A percentile compares a stretch with the other conserved stretches of the same genome.
Conservation (phyloP, 2,329 filamentous ascomycete species). For the Atkinsonella hypoxylon region DNA sequence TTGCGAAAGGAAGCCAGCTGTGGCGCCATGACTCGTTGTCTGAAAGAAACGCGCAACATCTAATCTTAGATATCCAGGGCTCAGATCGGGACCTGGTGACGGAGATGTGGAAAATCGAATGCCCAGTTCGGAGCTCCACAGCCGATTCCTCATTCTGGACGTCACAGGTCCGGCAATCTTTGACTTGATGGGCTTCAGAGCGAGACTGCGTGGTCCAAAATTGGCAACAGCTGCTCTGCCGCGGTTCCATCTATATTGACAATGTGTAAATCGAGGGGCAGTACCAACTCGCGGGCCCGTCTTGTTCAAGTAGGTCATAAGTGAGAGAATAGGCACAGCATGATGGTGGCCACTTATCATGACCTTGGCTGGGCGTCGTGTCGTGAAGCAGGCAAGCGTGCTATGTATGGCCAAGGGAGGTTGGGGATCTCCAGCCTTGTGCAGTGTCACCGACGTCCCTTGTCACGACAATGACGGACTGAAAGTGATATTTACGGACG, state of each 20-base stretch:
- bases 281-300: constrained; percentile 14
- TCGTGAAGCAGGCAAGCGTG: constrained; percentile 4
- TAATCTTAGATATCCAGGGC: constrained; percentile 14
- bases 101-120: constrained; percentile 16
- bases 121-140: constrained; percentile 20
- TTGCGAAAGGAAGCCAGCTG: background rate
- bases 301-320: constrained; percentile 11
- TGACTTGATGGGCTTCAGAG: background rate
- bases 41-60: constrained; percentile 17
- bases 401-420: constrained; percentile 2
- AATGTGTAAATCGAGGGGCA: constrained; percentile 11
- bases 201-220: background rate
- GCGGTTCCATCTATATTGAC: background rate
- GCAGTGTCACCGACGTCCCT: background rate
- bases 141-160: constrained; percentile 5
- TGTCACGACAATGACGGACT: no score
- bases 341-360: constrained; percentile 9
- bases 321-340: background rate
- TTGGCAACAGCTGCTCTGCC: background rate
- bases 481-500: no score
- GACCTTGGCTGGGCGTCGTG: constrained; percentile 4
- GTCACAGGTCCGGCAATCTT: constrained; percentile 8
- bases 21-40: background rate
- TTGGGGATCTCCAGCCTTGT: background rate
- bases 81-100: constrained; percentile 10